Evolutionary conservation across 371 early-diverging fungal genomes (phyloP).

Genomic region (Phascolomyces articulosus): DNA sequence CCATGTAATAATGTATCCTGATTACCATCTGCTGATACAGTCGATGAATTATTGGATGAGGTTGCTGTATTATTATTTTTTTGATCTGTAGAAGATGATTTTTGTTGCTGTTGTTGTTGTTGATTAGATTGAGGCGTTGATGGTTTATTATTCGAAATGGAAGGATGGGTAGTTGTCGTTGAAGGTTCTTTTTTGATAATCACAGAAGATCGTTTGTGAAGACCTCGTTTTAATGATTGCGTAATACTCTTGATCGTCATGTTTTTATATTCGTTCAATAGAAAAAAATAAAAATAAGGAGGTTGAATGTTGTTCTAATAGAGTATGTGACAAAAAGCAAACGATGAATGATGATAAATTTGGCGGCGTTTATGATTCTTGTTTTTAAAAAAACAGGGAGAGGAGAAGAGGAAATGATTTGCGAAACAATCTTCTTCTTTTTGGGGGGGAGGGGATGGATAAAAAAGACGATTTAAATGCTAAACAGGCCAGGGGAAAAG

Average conservation of each 20-base stretch:
- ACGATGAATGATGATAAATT: neutral
- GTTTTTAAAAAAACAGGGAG: neutral
- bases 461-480: neutral
- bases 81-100: neutral
- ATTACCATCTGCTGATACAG: constrained; percentile 32
- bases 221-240: constrained; percentile 20
- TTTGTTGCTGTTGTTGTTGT: neutral
- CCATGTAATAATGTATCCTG: constrained; percentile 62
- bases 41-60: constrained; percentile 13
- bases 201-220: neutral
- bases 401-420: constrained; percentile 3
- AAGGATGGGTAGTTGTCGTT: neutral
- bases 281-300: no score
- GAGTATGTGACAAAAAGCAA: neutral
- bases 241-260: constrained; percentile 18
- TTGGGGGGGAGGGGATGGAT: neutral
- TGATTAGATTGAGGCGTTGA: neutral
- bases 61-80: neutral
- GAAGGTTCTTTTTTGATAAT: neutral
- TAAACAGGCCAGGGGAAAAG: constrained; percentile 7
- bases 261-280: neutral
- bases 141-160: constrained; percentile 1
- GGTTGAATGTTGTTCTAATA: no score
- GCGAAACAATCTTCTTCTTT: neutral
- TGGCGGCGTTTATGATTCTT: neutral